Base-by-base conservation (phyloP, 345 rosid genomes). In the Lumnitzera racemosa region DNA sequence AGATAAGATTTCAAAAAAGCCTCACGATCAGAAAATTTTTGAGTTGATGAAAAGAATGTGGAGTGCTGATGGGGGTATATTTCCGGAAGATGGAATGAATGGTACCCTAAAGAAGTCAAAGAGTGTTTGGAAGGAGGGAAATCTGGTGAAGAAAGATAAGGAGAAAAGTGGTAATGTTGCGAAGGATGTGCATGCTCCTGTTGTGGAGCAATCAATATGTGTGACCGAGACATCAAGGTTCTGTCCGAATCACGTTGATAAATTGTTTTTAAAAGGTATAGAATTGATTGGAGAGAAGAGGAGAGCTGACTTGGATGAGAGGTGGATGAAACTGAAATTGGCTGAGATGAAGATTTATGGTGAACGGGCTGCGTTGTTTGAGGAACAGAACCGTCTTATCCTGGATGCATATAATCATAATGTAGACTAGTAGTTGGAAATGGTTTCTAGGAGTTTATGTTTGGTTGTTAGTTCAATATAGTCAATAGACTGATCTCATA, bases 41-140 rank as follows among this genome's bases (percentile, higher is more conserved):
- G 48, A 53, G 1, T 58, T 72, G 54, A 62, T 57, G 0, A 27
- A 29, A 47, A 55, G 50, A 25, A 24, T 72, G 36, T 67, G 76
- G 72, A 58, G 65, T 2, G 11, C 12, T 24, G 54, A 57, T 2
- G 24, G 25, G 0, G 61, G 55, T 14, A 56, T 29, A 13, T 14
- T 52, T 36, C 10, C n/a, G 17, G 43, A 15, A 48, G 51, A n/a
- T 23, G 56, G 23, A 20, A 54, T 51, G 3, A 23, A 46, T 12
- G 56, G 51, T 12, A 55, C 31, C 4, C 2, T 49, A 15, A 53
- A 20, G 51, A 55, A 9, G 62, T 36, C 31, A 15, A 14, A 13
- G 56, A 49, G 20, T 20, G 52, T 49, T 13, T 24, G 16, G 0
- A 36, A 36, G 43, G 43, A 36, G 43, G 43, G 1, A 36, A 36